phyloP scores from a whole-genome alignment of 306 rosid genomes.

The Fragaria vesca region DNA sequence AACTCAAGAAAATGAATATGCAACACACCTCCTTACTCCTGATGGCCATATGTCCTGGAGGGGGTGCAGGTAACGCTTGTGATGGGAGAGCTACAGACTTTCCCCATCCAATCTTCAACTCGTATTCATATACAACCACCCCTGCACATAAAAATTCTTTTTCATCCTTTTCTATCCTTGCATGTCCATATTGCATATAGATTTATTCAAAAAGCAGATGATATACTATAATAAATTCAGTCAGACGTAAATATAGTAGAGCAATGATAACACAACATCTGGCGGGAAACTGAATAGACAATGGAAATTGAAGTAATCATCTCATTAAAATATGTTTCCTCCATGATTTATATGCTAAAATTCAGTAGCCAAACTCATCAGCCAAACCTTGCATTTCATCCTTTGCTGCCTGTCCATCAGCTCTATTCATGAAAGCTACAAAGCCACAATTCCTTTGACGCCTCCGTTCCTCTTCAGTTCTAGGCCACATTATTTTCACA shows the following conservation, averaged over 20 bases:
- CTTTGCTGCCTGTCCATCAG: slow-evolving; percentile 98
- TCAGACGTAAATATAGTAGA: not conserved
- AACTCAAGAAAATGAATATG: slow-evolving; percentile 7
- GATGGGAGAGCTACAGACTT: slow-evolving; percentile 98
- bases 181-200: not conserved
- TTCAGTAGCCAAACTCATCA: not conserved
- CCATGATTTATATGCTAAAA: not conserved
- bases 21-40: slow-evolving; percentile 94
- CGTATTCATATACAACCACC: slow-evolving; percentile 96
- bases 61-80: slow-evolving; percentile 98
- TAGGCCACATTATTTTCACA: slow-evolving; percentile 99
- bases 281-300: not conserved
- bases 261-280: not conserved
- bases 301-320: not conserved
- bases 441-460: slow-evolving; percentile 99
- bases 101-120: slow-evolving; percentile 99
- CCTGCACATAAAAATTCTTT: slow-evolving; percentile 54
- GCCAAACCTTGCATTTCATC: slow-evolving; percentile 97
- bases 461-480: slow-evolving; percentile 98
- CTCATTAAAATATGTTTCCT: not conserved
- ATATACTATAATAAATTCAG: not conserved
- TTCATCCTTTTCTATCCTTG: slow-evolving; percentile 22
- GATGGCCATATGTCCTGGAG: slow-evolving; percentile 99
- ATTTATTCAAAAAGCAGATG: not conserved
- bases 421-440: slow-evolving; percentile 99